Evolutionary conservation across 2,329 filamentous ascomycete species (phyloP).

Genomic region (Clarireedia sp.): DNA sequence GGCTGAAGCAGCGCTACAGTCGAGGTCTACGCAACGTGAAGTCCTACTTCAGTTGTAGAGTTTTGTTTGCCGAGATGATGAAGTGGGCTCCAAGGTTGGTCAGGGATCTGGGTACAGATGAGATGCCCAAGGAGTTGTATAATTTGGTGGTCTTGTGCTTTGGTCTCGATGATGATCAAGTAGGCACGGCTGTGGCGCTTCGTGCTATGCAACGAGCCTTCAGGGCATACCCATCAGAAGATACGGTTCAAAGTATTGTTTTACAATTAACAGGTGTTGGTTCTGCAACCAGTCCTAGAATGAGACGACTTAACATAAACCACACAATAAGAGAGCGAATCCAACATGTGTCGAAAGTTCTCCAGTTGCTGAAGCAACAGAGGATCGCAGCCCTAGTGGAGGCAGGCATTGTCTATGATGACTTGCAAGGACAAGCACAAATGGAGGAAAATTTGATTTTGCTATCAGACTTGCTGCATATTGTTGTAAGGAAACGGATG

Average conservation of each 20-base stretch:
- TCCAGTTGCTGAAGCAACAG: slow-evolving; percentile 33
- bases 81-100: slow-evolving; percentile 10
- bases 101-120: slow-evolving; percentile 31
- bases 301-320: slow-evolving; percentile 31
- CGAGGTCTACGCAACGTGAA: not conserved
- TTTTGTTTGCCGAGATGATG: slow-evolving; percentile 41
- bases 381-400: slow-evolving; percentile 22
- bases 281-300: slow-evolving; percentile 23
- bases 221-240: slow-evolving; percentile 37
- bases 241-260: slow-evolving; percentile 39
- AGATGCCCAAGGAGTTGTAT: slow-evolving; percentile 42
- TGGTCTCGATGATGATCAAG: slow-evolving; percentile 39
- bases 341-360: slow-evolving; percentile 35
- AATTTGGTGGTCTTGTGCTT: slow-evolving; percentile 44
- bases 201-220: slow-evolving; percentile 37
- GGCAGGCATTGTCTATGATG: slow-evolving; percentile 23
- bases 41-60: slow-evolving; percentile 12
- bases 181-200: slow-evolving; percentile 42
- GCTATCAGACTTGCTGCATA: slow-evolving; percentile 24
- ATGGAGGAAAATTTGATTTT: slow-evolving; percentile 27
- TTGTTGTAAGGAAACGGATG: slow-evolving; percentile 13
- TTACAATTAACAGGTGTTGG: slow-evolving; percentile 39
- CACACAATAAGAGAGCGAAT: slow-evolving; percentile 37
- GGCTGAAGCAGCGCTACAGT: slow-evolving; percentile 18
- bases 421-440: slow-evolving; percentile 22